These are phyloP conservation scores for Hibiscus syriacus DNA, from an alignment of 345 rosid genomes.

Conservation along the genomic window DNA sequence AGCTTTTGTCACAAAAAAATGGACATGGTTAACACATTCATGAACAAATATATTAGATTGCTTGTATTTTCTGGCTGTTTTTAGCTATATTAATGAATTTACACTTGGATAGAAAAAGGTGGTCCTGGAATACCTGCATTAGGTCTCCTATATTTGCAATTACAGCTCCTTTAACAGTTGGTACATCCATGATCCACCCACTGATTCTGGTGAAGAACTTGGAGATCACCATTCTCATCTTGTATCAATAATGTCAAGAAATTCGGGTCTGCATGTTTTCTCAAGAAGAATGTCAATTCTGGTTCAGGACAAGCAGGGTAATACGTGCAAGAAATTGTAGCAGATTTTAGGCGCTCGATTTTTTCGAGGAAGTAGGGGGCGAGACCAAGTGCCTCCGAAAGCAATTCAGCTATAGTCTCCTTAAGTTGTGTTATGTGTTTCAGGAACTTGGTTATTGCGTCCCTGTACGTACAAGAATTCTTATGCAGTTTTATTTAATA, in stretches of 20 bases:
- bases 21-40: background rate
- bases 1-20: background rate
- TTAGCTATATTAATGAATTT: background rate
- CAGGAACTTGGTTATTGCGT: background rate
- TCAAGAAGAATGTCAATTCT: background rate
- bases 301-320: background rate
- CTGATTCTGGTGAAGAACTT: background rate
- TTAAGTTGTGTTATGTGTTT: background rate
- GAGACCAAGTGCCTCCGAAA: background rate
- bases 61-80: too few species aligned
- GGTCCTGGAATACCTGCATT: background rate
- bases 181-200: slow-evolving; percentile 6
- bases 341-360: background rate
- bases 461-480: background rate
- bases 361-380: background rate
- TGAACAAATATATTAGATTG: background rate
- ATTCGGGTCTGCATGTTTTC: background rate
- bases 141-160: background rate
- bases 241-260: background rate
- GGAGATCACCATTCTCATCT: background rate
- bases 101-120: background rate
- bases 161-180: background rate
- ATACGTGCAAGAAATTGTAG: background rate
- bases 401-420: background rate
- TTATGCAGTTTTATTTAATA: background rate